Evolutionary conservation across 176 grass and related monocot species (phyloP).

Genomic region (Triticum monococcum): DNA sequence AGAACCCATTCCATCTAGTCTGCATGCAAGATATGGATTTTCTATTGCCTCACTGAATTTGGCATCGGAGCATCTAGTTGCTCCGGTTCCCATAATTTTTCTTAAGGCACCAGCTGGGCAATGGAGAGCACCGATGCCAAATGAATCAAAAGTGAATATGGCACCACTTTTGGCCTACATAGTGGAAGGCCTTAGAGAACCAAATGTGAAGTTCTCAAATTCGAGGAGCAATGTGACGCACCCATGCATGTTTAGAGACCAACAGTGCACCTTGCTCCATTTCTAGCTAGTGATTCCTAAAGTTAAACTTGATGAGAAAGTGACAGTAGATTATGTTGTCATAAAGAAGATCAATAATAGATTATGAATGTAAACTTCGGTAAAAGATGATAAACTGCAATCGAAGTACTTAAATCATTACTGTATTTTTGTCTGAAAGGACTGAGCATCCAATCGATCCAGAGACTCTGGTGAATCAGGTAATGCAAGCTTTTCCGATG

Average conservation of each 20-base stretch:
- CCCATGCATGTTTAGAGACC: background rate
- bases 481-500: background rate
- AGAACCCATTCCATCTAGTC: too few relatives aligned
- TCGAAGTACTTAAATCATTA: background rate
- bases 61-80: too few relatives aligned
- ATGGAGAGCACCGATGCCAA: too few relatives aligned
- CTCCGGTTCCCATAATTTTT: too few relatives aligned
- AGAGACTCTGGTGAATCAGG: background rate
- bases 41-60: too few relatives aligned
- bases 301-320: background rate
- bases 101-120: too few relatives aligned
- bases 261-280: background rate
- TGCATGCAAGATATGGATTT: too few relatives aligned
- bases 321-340: background rate
- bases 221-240: background rate
- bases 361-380: background rate
- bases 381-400: background rate
- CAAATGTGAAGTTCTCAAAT: background rate
- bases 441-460: background rate
- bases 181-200: too few relatives aligned
- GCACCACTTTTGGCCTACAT: too few relatives aligned
- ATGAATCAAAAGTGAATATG: too few relatives aligned
- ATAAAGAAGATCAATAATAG: background rate
- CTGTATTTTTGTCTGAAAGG: slow-evolving; percentile 1
- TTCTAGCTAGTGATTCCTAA: background rate